Conservation (phyloP, 1,139 yeast species). For the Yamadazyma aaseri region DNA sequence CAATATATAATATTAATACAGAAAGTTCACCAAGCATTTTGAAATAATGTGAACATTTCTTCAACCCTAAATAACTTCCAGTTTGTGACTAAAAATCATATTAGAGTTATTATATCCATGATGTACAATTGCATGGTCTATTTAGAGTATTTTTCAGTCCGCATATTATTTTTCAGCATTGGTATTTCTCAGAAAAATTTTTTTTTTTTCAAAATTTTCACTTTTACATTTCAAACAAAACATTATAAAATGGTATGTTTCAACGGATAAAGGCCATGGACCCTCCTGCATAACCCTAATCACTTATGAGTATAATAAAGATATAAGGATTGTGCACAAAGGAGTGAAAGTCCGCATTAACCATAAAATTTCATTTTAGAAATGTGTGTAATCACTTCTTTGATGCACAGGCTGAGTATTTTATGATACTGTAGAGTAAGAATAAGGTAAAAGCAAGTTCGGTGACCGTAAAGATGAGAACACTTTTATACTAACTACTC, state of each 20-base stretch:
- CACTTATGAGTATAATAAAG: slow-evolving; percentile 5
- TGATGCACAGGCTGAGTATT: slow-evolving; percentile 22
- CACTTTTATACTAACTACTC: slow-evolving; percentile 37
- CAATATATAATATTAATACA: too few species aligned
- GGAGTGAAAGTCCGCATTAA: slow-evolving; percentile 11
- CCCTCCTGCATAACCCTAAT: slow-evolving; percentile 12
- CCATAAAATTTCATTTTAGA: background rate
- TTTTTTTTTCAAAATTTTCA: slow-evolving; percentile 4
- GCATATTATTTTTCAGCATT: background rate
- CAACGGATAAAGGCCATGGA: slow-evolving; percentile 12
- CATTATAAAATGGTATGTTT: slow-evolving; percentile 13
- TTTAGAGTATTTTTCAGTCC: background rate
- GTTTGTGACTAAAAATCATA: too few species aligned
- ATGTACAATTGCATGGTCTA: background rate
- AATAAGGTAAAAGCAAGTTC: slow-evolving; percentile 10
- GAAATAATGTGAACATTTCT: too few species aligned
- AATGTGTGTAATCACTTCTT: slow-evolving; percentile 16
- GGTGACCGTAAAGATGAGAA: slow-evolving; percentile 11
- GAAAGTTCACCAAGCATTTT: too few species aligned
- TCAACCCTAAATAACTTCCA: too few species aligned
- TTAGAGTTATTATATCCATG: too few species aligned
- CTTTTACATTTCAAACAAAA: slow-evolving; percentile 1
- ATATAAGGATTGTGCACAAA: slow-evolving; percentile 14
- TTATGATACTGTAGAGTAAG: slow-evolving; percentile 19
- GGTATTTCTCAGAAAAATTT: slow-evolving; percentile 3